Base-by-base conservation (phyloP, 2,329 filamentous ascomycete genomes). In the Fusarium piperis region DNA sequence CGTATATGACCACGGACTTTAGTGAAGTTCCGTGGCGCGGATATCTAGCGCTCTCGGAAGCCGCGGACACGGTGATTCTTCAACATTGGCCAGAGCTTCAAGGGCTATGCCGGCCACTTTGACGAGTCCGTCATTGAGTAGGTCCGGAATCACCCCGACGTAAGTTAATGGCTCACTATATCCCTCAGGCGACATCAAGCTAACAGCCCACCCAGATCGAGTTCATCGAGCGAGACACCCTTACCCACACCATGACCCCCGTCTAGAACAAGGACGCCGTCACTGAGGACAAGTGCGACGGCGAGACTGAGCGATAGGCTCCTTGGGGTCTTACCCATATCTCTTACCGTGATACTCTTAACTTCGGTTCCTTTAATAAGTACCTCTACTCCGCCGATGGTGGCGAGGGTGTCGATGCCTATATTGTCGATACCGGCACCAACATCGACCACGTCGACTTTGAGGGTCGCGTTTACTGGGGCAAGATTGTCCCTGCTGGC, bases 251-350 rank as follows among this genome's bases (percentile, higher is more conserved):
- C 64, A 90, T 97, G 84, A 81, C 83, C 56, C 84, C 85, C 60
- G 78, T 84, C 44, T 79, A 83, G 28, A 79, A 81, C 52, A 82
- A 85, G 61, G 81, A 81, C 30, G 68, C 75, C 38, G 76, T 80
- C 20, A 66, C 75, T 6, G 76, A 83, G 69, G 82, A 83, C 65
- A 81, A 80, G 61, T 89, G 86, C 75, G 80, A 83, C n/a, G 82
- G 84, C 72, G 88, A 92, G 79, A 86, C 90, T 9, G 94, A 99
- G 90, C 96, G 94, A 88, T 92, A 94, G 82, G 93, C 97, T 72
- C 96, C 96, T n/a, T 99, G 97, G 96, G 96, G 97, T 86, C 89
- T 99, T 74, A 96, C 97, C 76, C 94, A 97, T 90, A 93, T 99
- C 85, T 99, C 96, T 35, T 96, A 99, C 88, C 94, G 96, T 76